These are phyloP conservation scores for Vaccinium vitisidaea DNA, from an alignment of 148 eudicot genomes.

Conservation along the genomic window DNA sequence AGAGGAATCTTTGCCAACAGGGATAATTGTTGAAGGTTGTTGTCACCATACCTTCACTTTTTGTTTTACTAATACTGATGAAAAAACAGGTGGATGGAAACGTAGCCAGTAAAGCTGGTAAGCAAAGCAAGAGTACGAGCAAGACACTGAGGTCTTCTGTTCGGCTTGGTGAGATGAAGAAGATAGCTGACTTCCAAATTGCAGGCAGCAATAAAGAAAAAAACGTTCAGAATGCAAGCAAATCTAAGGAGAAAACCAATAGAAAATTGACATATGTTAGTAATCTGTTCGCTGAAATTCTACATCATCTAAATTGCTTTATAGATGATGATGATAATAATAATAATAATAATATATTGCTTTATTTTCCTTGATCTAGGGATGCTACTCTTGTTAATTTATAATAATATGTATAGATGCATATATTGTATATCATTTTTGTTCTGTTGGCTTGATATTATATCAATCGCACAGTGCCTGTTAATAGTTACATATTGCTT, in stretches of 20 bases:
- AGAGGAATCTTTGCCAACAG: no score
- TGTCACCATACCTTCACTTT: background rate
- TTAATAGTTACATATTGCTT: background rate
- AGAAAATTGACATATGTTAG: conserved; percentile 33
- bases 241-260: conserved; percentile 18
- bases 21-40: background rate
- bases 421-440: background rate
- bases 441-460: background rate
- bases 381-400: conserved; percentile 5
- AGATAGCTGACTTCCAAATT: conserved; percentile 2
- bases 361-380: background rate
- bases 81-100: background rate
- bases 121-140: background rate
- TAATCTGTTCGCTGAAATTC: conserved; percentile 9
- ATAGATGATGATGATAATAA: background rate
- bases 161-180: conserved; percentile 1
- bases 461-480: background rate
- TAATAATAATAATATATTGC: background rate
- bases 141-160: conserved; percentile 8
- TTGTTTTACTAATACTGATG: background rate
- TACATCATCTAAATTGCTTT: background rate
- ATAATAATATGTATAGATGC: background rate
- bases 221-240: conserved; percentile 14
- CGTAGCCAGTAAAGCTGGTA: background rate
- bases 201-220: conserved; percentile 4